Percentiles rank a stretch among this genome's conserved stretches.
Conservation (phyloP, 306 rosid species). For the Neltuma alba region DNA sequence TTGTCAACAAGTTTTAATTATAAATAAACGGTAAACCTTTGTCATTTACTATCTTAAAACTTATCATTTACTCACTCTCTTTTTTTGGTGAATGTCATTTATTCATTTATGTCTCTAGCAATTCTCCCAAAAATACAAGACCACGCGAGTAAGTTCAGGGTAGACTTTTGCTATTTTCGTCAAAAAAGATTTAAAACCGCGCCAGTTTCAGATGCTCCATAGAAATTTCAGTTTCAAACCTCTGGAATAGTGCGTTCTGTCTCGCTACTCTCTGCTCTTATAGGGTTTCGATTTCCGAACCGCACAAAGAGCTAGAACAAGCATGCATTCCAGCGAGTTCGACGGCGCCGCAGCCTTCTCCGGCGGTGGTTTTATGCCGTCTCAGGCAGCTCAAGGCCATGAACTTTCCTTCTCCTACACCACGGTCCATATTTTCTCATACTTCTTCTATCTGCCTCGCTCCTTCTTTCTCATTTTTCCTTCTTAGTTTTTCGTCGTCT, state of each 20-base stretch:
- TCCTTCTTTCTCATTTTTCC: neutral
- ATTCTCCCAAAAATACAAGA: no score
- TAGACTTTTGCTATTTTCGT: neutral
- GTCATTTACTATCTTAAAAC: no score
- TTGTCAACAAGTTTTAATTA: no score
- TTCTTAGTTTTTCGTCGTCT: no score
- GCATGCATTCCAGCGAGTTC: constrained; percentile 68
- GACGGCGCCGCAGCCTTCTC: constrained; percentile 90
- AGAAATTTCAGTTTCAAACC: constrained; percentile 28
- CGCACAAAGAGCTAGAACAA: neutral
- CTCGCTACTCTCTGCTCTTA: neutral
- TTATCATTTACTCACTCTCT: no score
- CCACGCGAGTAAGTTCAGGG: no score
- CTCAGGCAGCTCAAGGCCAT: constrained; percentile 58
- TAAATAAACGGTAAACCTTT: no score
- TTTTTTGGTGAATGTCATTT: no score
- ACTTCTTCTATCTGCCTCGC: neutral
- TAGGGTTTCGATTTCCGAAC: constrained; percentile 22
- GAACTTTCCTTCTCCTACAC: constrained; percentile 53
- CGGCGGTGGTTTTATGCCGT: constrained; percentile 89
- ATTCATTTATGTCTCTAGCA: no score
- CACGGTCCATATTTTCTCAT: constrained; percentile 44
- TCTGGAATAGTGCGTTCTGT: neutral
- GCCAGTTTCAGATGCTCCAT: neutral
- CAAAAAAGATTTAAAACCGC: neutral